Evolutionary conservation across 169 alveolate genomes (phyloP), one percentile per base, ranked within the genome.

Genomic region (Cryptosporidium tyzzeri): DNA sequence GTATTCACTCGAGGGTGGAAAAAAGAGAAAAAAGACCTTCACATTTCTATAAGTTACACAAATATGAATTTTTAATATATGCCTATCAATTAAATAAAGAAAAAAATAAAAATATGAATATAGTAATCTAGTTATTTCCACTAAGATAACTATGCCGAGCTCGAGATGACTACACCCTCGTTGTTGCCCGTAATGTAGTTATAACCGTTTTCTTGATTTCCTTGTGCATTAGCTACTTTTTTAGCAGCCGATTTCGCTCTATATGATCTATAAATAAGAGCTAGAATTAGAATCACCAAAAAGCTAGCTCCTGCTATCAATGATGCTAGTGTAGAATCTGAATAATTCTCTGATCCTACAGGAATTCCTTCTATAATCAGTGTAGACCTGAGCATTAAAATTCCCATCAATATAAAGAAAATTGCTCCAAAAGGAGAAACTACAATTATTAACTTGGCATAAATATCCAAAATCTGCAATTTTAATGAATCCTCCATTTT

Each of bases 351-450:
- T n/a, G 80, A 41, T 4, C 89, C 89, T 59, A 80, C 75, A n/a
- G 45, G 23, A 62, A 80, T 62, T 31, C 89, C 89, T 41, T 80
- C 89, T 26, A 80, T 65, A 44, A 80, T 80, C 18, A 80, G 45
- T 14, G 75, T 65, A n/a, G 89, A 80, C 55, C 89, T 59, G 31
- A 80, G 67, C 89, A 80, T 80, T n/a, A 80, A 53, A 37, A 65
- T 29, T 23, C 89, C 89, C 55, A 80, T 41, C 21, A 80, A 21
- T 80, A 80, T 62, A 41, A 80, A 65, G 68, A 80, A 80, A n/a
- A 59, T n/a, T 1, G 89, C 73, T 35, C 89, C 89, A 12, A 80
- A 62, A 1, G 89, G 80, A 29, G 89, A 80, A 62, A 65, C 59
- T 16, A 73, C 55, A 18, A 73, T 73, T n/a, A 73, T 73, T 29